These are phyloP conservation scores for Hypoxylon cercidicola DNA, from an alignment of 495 filamentous ascomycete species.

Conservation along the genomic window DNA sequence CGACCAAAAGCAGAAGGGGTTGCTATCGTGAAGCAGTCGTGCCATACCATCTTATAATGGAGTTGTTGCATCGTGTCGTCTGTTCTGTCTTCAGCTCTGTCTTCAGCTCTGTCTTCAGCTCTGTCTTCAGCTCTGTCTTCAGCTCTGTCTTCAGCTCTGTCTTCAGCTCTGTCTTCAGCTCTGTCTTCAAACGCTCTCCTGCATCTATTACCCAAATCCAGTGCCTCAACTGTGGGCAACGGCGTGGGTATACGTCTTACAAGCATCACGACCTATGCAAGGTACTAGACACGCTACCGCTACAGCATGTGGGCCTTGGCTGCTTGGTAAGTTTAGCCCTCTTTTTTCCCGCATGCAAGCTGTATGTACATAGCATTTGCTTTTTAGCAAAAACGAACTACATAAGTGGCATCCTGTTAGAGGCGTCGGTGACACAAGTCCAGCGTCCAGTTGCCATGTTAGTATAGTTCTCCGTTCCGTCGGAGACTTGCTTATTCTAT, in stretches of 20 bases:
- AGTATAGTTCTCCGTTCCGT: slow-evolving; percentile 9
- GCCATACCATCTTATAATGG: slow-evolving; percentile 5
- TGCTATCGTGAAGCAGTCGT: neutral
- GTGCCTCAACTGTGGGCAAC: neutral
- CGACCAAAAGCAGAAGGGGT: neutral
- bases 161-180: too few relatives aligned
- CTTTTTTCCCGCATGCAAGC: slow-evolving; percentile 3
- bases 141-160: too few relatives aligned
- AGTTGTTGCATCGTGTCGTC: too few relatives aligned
- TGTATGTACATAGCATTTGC: slow-evolving; percentile 2
- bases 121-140: too few relatives aligned
- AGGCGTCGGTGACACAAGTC: slow-evolving; percentile 15
- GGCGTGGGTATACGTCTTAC: slow-evolving; percentile 21
- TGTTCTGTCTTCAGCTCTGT: too few relatives aligned
- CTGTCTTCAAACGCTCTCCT: too few relatives aligned
- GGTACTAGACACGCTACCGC: neutral
- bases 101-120: too few relatives aligned
- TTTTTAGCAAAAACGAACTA: slow-evolving; percentile 16
- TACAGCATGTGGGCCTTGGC: neutral
- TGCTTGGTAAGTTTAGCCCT: slow-evolving; percentile 3
- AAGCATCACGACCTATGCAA: slow-evolving; percentile 2
- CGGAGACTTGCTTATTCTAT: slow-evolving; percentile 14
- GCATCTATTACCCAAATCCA: neutral
- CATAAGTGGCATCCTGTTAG: slow-evolving; percentile 10
- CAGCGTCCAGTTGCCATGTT: slow-evolving; percentile 2